Percentiles rank a stretch among this genome's conserved stretches.
Conservation (phyloP, 257 asterid species). For the Jacaranda mimosifolia region DNA sequence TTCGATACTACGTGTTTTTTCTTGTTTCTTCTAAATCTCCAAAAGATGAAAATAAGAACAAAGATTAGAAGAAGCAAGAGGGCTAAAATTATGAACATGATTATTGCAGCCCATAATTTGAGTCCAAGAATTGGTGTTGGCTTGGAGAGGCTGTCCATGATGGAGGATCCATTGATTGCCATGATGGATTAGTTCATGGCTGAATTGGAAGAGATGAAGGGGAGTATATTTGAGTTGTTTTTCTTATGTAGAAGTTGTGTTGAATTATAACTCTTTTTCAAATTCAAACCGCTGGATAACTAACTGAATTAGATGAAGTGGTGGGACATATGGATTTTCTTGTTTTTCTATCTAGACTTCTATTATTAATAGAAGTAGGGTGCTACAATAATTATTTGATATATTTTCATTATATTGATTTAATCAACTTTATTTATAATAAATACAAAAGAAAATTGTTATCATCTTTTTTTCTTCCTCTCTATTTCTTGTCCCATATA, state of each 20-base stretch:
- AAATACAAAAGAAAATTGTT: no score
- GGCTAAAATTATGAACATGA: slow-evolving; percentile 34
- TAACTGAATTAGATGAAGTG: slow-evolving; percentile 10
- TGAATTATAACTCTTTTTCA: not conserved
- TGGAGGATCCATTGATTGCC: slow-evolving; percentile 30
- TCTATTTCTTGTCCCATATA: no score
- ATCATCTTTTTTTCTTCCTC: no score
- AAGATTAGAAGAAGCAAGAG: slow-evolving; percentile 30
- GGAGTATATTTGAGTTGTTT: not conserved
- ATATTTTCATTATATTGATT: no score
- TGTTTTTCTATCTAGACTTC: not conserved
- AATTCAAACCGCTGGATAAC: slow-evolving; percentile 26
- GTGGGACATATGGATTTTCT: not conserved
- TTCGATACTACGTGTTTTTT: not conserved
- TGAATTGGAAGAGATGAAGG: not conserved
- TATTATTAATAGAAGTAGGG: no score
- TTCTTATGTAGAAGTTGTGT: not conserved
- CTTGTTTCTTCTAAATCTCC: slow-evolving; percentile 8
- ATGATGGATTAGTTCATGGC: slow-evolving; percentile 26
- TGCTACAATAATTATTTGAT: no score
- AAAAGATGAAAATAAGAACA: slow-evolving; percentile 30
- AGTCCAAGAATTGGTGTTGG: slow-evolving; percentile 48
- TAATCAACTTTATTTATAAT: no score
- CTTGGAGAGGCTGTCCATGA: slow-evolving; percentile 40
- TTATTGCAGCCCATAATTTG: slow-evolving; percentile 51